Evolutionary conservation across 1,284 basidiomycete genomes (phyloP), one percentile per base, ranked within the genome.

Genomic region (Ceratobasidium theobromae): DNA sequence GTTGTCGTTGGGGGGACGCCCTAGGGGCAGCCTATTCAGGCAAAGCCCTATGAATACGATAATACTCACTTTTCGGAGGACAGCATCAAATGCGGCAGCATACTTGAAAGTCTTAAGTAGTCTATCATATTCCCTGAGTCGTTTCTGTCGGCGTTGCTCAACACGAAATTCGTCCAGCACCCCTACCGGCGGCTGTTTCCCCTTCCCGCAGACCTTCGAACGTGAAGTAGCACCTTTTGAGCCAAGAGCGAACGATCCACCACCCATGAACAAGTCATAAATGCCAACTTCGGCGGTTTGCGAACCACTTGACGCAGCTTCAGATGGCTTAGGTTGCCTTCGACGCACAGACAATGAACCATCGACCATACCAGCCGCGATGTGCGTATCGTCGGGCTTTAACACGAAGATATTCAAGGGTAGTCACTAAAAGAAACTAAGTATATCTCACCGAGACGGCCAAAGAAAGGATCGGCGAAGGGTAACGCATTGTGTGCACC

Each of bases 401-500:
- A 69, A 38, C 4, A 45, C 40, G 41, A 2, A 30, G 28, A 18
- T 40, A 48, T 67, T 53, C 28, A 33, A 6, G 25, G 9, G 68
- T 45, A 28, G n/a, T 3, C 65, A 5, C 14, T n/a, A n/a, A 2
- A 2, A 2, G n/a, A 16, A 25, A 16, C 3, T 12, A 21, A 14
- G 30, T 67, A 41, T 43, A 14, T 80, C 86, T 74, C 73, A 92
- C 93, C 68, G 91, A 98, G 68, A 93, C 81, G n/a, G 93, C 95
- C 49, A 99, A 79, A 73, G 88, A 93, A 4, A 99, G 81, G 2
- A 99, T 79, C 0, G 95, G 94, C 1, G 95, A 92, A 2, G 95
- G 93, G 76, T 99, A 99, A 45, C 96, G 89, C 94, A 99, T 99
- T 0, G 97, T 98, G 75, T 99, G 97, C 8, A 96, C 89, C 30